Base-by-base conservation (phyloP, 2,329 filamentous ascomycete species). In the Beauveria pseudobassiana region DNA sequence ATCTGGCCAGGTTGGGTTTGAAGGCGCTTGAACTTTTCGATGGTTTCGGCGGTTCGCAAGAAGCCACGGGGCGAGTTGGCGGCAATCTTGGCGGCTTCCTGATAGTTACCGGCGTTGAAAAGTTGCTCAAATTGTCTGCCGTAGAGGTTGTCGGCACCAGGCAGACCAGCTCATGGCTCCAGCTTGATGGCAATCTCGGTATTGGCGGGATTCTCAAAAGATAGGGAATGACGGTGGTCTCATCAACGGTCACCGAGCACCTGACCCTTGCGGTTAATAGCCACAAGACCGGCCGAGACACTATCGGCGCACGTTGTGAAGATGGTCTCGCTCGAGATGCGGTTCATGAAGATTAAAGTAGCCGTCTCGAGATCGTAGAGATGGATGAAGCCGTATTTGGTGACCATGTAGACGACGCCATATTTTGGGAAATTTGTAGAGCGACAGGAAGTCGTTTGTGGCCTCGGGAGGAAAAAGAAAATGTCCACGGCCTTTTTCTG, bases 301-400 rank as follows among this genome's bases (percentile, higher is more conserved):
- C 84, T 83, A 73, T 99, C 95, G 42, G 87, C 80, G 52, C 91
- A 89, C 22, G 93, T 97, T 28, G 93, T 96, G 79, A 99, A 99
- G 74, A 99, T 98, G 28, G 95, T 99, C 74, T 99, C 95, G 80
- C 92, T 96, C 40, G 95, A 99, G 71, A 99, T 99, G 69, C 96
- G 89, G 82, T 99, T 99, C 92, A 99, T 96, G 84, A 97, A 99
- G 73, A 99, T 95, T 74, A 91, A 96, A 14, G 89, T 90, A 63
- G 91, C 96, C 8, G 90, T 95, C 80, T 99, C 96, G 62, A 99
- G 86, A 72, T 99, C 96, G 78, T 99, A 98, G 26, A 99, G 85
- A 77, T 99, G 95, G 70, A 99, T 98, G 78, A 98, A 99, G 59
- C 95, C 95, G 71, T 97, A 99, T 76, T 99, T 99, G 62, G 95